phyloP scores from a whole-genome alignment of 495 filamentous ascomycete species.

The Xylaria scruposa region DNA sequence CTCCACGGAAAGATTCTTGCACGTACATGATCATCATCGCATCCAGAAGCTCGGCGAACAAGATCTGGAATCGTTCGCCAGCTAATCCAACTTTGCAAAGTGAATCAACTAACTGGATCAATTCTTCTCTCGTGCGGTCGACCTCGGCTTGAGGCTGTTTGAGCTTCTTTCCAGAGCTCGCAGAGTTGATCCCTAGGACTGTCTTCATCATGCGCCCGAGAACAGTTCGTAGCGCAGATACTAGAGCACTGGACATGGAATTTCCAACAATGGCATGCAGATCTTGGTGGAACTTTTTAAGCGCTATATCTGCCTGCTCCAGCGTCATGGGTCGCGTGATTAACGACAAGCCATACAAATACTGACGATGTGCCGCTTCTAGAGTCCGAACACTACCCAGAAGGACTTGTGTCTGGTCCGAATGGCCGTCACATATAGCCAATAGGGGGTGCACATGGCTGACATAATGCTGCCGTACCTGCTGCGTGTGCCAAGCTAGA shows the following conservation, averaged over 20 bases:
- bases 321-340: constrained; percentile 48
- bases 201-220: constrained; percentile 58
- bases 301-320: constrained; percentile 42
- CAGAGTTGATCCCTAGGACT: constrained; percentile 62
- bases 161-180: constrained; percentile 26
- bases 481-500: constrained; percentile 58
- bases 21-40: constrained; percentile 71
- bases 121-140: constrained; percentile 53
- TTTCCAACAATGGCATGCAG: constrained; percentile 72
- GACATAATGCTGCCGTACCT: constrained; percentile 58
- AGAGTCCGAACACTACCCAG: constrained; percentile 56
- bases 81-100: constrained; percentile 76
- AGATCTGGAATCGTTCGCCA: constrained; percentile 73
- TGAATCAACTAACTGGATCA: constrained; percentile 64
- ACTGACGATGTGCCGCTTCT: constrained; percentile 57
- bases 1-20: constrained; percentile 61
- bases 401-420: constrained; percentile 49
- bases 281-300: constrained; percentile 61
- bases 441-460: constrained; percentile 58
- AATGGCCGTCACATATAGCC: constrained; percentile 45
- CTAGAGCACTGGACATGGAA: constrained; percentile 63
- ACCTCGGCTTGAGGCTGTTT: constrained; percentile 25
- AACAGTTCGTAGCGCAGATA: constrained; percentile 58
- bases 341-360: constrained; percentile 54
- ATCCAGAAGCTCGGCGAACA: constrained; percentile 79